Evolutionary conservation across 2,329 filamentous ascomycete species (phyloP).

Genomic region (Sporothrix brunneoviolacea): DNA sequence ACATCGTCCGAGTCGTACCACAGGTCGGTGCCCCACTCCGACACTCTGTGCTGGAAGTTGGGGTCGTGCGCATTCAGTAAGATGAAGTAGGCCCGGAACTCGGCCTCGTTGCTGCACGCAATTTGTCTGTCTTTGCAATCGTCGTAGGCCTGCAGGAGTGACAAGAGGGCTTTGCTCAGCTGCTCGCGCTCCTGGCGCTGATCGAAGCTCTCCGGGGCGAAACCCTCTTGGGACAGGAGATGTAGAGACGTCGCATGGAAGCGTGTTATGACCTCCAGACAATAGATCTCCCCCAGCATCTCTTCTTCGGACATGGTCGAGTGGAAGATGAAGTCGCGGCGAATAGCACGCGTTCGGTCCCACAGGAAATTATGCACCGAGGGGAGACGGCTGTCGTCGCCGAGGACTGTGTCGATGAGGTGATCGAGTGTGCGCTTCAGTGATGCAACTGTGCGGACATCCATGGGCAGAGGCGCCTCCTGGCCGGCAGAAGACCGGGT

Average conservation of each 20-base stretch:
- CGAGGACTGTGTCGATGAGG: constrained; percentile 52
- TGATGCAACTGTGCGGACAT: constrained; percentile 55
- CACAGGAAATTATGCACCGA: constrained; percentile 57
- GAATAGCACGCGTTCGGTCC: constrained; percentile 61
- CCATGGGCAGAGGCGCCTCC: constrained; percentile 60
- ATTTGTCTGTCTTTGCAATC: constrained; percentile 55
- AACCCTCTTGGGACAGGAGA: constrained; percentile 50
- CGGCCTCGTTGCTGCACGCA: constrained; percentile 54
- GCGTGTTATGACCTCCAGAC: constrained; percentile 58
- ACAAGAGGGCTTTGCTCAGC: constrained; percentile 57
- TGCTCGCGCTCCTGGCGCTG: constrained; percentile 64
- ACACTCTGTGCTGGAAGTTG: constrained; percentile 48
- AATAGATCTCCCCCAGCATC: constrained; percentile 53
- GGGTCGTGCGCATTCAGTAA: constrained; percentile 55
- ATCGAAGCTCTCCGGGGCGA: constrained; percentile 53
- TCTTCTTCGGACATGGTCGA: constrained; percentile 52
- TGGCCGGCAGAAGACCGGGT: constrained; percentile 62
- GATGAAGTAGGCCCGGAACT: constrained; percentile 60
- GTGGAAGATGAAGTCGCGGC: constrained; percentile 63
- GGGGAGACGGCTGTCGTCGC: constrained; percentile 46
- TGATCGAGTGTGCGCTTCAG: constrained; percentile 57
- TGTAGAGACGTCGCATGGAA: constrained; percentile 62
- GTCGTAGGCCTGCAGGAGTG: constrained; percentile 59
- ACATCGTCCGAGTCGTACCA: constrained; percentile 52
- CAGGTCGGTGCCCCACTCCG: constrained; percentile 48